Evolutionary conservation across 2,329 filamentous ascomycete species (phyloP).

Genomic region (Claviceps pazoutovae): DNA sequence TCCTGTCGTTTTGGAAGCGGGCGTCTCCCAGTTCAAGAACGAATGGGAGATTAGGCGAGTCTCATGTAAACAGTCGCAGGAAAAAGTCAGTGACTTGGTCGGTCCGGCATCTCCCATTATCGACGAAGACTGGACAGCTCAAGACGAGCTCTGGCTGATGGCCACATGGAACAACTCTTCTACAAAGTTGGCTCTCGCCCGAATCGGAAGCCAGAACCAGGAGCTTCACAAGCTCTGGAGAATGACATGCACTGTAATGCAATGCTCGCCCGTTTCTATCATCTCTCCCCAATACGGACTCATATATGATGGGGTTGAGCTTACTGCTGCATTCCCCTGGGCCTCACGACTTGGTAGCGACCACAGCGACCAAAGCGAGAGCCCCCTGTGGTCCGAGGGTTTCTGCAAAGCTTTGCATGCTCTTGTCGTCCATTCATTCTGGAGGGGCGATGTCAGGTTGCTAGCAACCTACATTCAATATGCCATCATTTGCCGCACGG

Average conservation of each 20-base stretch:
- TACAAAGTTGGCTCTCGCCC: neutral
- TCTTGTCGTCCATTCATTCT: constrained; percentile 1
- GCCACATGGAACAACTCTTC: neutral
- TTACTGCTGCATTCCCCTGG: neutral
- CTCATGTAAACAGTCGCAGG: neutral
- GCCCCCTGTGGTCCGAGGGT: neutral
- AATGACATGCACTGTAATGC: neutral
- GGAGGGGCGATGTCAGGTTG: neutral
- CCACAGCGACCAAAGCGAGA: neutral
- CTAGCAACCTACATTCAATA: constrained; percentile 1
- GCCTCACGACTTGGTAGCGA: too few species aligned
- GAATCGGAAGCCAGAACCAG: neutral
- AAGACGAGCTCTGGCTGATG: neutral
- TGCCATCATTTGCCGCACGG: neutral
- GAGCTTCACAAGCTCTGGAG: constrained; percentile 1
- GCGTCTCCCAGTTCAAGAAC: neutral
- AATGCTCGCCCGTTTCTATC: neutral
- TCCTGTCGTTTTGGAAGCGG: neutral
- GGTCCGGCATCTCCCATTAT: neutral
- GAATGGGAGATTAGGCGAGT: neutral
- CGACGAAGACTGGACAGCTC: neutral
- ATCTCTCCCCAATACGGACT: neutral
- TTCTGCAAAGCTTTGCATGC: neutral
- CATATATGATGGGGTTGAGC: neutral
- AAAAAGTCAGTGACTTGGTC: neutral